Conservation (phyloP, 305 asterid genomes). For the Plantago coronopus region DNA sequence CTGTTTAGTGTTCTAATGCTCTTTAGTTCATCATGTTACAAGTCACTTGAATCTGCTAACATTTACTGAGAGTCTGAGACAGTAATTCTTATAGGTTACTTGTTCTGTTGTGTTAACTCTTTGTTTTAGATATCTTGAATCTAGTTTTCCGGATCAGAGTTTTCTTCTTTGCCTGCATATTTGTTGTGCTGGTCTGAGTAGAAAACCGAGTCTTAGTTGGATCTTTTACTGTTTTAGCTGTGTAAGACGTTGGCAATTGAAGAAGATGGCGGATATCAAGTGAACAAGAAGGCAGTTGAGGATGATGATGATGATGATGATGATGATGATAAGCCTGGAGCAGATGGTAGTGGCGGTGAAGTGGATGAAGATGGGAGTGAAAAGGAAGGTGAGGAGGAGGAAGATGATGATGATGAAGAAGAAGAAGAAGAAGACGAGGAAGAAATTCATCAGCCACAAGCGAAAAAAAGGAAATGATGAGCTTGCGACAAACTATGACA, state of each 20-base stretch:
- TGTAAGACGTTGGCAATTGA: not conserved
- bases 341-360: slow-evolving; percentile 1
- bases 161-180: too few relatives aligned
- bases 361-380: not conserved
- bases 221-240: too few relatives aligned
- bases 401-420: not conserved
- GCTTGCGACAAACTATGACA: not conserved
- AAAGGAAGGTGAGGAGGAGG: not conserved
- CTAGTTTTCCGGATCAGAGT: too few relatives aligned
- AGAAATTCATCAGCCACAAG: slow-evolving; percentile 1
- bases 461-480: slow-evolving; percentile 6
- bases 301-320: slow-evolving; percentile 7
- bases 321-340: slow-evolving; percentile 5
- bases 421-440: not conserved
- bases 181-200: too few relatives aligned
- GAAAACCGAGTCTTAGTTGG: too few relatives aligned
- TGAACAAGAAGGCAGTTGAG: not conserved
- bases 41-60: too few relatives aligned
- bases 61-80: too few relatives aligned
- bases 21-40: too few relatives aligned
- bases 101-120: too few relatives aligned
- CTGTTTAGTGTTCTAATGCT: too few relatives aligned
- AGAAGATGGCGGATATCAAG: slow-evolving; percentile 3
- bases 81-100: too few relatives aligned
- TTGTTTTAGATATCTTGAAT: too few relatives aligned